Conservation (phyloP, 1,284 basidiomycete species). For the Singerocomus rubriflavus region DNA sequence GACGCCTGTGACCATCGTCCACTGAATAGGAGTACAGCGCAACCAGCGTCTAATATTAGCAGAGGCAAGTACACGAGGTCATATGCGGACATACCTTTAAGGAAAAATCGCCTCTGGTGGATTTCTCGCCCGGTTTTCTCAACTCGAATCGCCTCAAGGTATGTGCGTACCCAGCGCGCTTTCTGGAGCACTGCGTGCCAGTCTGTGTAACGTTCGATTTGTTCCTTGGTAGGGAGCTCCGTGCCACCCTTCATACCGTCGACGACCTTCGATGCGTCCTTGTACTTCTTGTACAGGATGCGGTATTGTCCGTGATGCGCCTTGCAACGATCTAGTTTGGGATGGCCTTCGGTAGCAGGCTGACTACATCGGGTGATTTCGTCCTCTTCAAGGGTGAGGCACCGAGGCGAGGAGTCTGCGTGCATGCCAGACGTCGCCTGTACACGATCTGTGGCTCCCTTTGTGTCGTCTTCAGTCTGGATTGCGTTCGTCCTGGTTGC, state of each 20-base stretch:
- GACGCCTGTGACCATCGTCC: slow-evolving; percentile 30
- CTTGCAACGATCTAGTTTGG: slow-evolving; percentile 21
- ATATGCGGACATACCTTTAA: slow-evolving; percentile 22
- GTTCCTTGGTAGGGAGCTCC: slow-evolving; percentile 19
- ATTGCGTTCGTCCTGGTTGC: background rate
- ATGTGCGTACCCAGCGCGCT: slow-evolving; percentile 22
- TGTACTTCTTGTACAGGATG: slow-evolving; percentile 29
- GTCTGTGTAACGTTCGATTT: slow-evolving; percentile 21
- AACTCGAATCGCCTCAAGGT: slow-evolving; percentile 32
- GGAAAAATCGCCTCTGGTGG: slow-evolving; percentile 27
- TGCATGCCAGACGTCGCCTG: background rate
- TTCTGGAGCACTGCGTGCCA: slow-evolving; percentile 20
- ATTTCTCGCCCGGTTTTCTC: slow-evolving; percentile 30
- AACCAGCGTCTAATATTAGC: background rate
- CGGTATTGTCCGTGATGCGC: slow-evolving; percentile 30
- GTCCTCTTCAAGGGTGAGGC: slow-evolving; percentile 30
- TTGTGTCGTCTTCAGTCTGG: no score
- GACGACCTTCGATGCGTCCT: slow-evolving; percentile 30
- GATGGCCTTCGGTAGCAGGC: slow-evolving; percentile 22
- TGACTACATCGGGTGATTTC: slow-evolving; percentile 26
- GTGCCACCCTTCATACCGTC: slow-evolving; percentile 18
- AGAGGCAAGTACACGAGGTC: no score
- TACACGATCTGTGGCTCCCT: background rate
- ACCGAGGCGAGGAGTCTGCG: background rate
- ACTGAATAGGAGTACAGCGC: slow-evolving; percentile 13